Evolutionary conservation across 352 stramenopile species (phyloP), one percentile per base, ranked within the genome.

Genomic region (Aphanomyces euteiches): DNA sequence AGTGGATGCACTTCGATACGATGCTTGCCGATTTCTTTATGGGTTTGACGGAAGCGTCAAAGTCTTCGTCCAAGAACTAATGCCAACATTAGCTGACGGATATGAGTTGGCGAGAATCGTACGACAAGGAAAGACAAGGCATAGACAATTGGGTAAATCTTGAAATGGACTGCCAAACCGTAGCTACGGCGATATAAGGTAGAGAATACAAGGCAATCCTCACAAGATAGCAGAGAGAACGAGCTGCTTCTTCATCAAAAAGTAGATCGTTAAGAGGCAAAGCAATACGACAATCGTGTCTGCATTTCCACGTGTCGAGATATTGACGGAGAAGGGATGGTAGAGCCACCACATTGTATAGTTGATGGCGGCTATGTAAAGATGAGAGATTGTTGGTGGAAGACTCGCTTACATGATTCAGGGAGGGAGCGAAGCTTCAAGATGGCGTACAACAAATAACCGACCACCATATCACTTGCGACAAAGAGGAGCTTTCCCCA

Each of bases 131-230:
- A 90, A 10, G 88, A 80, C 53, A 96, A 77, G 28, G 85, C 88
- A 75, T 99, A 99, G 72, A 99, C 97, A 41, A 99, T 97, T 5
- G 98, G 98, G 74, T 99, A 99, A 15, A 99, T 95, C 77, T 98
- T 98, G 74, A 98, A 90, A 77, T 99, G 97, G 39, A 99, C 95
- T 0, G 95, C 97, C 41, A 98, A 84, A 4, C 96, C 96, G 79
- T 98, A 96, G 75, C 77, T 98, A 73, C 3, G 54, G 17, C 2
- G 10, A 15, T 54, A 12, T 37, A 48, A 41, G 39, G 28, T 47
- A 12, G 39, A 36, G 13, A 53, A 54, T 40, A 15, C 5, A 38
- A 2, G 36, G 15, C 7, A n/a, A 61, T 19, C 73, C 84, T 47
- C 75, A 93, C 85, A 83, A 74, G 53, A 92, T 73, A 7, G 85